These are phyloP conservation scores for Ichthyophthirius multifiliis DNA, from an alignment of 169 alveolate species.

Conservation along the genomic window DNA sequence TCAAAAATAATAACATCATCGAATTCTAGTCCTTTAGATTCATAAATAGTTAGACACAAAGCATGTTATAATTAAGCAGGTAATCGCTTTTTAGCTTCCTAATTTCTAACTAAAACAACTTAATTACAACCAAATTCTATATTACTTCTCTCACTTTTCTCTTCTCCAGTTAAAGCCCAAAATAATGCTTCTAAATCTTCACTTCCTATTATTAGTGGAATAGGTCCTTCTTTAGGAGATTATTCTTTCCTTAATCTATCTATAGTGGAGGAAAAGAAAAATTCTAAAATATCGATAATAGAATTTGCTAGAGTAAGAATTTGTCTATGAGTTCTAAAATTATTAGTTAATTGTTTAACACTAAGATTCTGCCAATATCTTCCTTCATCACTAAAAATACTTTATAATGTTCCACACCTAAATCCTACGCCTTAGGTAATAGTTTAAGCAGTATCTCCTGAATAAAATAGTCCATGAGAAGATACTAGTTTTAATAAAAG, in stretches of 20 bases:
- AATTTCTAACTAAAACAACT: slow-evolving; percentile 77
- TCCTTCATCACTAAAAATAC: no score
- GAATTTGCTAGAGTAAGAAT: slow-evolving; percentile 75
- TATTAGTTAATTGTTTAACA: background rate
- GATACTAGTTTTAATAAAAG: slow-evolving; percentile 36
- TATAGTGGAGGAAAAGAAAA: slow-evolving; percentile 76
- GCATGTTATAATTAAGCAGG: slow-evolving; percentile 63
- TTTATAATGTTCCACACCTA: slow-evolving; percentile 73
- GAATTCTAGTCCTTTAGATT: slow-evolving; percentile 87
- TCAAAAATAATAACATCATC: slow-evolving; percentile 84
- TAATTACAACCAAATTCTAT: slow-evolving; percentile 83
- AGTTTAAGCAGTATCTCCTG: slow-evolving; percentile 88
- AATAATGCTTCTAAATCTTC: background rate
- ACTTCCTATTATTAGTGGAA: slow-evolving; percentile 51
- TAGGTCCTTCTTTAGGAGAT: slow-evolving; percentile 51
- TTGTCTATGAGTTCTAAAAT: slow-evolving; percentile 72
- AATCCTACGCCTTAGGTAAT: slow-evolving; percentile 84
- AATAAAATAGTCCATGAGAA: slow-evolving; percentile 43
- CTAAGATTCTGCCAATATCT: slow-evolving; percentile 17
- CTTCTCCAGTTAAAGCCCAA: background rate
- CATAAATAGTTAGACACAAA: slow-evolving; percentile 77
- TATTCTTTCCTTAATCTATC: slow-evolving; percentile 65
- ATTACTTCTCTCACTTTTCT: slow-evolving; percentile 1
- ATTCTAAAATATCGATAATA: slow-evolving; percentile 58
- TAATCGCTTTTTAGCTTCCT: slow-evolving; percentile 57